phyloP scores from a whole-genome alignment of 2,329 filamentous ascomycete species.

The Aspergillus uvarum region DNA sequence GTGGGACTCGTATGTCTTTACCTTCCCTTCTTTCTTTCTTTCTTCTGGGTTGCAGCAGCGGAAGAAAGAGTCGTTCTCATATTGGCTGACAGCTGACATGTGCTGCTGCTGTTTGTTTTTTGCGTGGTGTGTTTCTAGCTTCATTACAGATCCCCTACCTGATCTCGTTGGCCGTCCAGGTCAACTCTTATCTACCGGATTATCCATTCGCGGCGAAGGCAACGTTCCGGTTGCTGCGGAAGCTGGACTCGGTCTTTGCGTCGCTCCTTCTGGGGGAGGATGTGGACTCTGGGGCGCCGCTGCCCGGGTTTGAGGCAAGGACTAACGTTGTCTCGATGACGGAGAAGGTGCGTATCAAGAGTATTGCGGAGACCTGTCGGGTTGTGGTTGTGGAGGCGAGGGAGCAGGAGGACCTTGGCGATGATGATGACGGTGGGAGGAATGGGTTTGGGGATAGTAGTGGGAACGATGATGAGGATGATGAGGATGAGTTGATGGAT shows the following conservation, averaged over 20 bases:
- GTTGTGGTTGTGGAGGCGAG: conserved; percentile 66
- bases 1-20: conserved; percentile 72
- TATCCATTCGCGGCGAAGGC: conserved; percentile 68
- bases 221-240: conserved; percentile 70
- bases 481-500: conserved; percentile 36
- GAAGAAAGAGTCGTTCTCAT: neutral
- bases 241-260: conserved; percentile 80
- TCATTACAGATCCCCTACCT: conserved; percentile 80
- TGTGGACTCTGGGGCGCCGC: conserved; percentile 59
- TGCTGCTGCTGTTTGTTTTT: no score
- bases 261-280: conserved; percentile 70
- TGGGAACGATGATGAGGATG: conserved; percentile 37
- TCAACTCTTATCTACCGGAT: conserved; percentile 68
- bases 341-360: conserved; percentile 84
- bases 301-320: conserved; percentile 70
- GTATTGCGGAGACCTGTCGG: conserved; percentile 74
- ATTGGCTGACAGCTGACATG: neutral
- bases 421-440: conserved; percentile 35
- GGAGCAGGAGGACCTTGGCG: conserved; percentile 48
- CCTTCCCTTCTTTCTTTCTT: neutral
- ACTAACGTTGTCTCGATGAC: conserved; percentile 62
- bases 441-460: conserved; percentile 38
- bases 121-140: conserved; percentile 48
- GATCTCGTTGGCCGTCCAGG: conserved; percentile 71
- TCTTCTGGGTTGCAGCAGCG: conserved; percentile 36